Conservation (phyloP, 805 yeast species). For the Candida boidinii region DNA sequence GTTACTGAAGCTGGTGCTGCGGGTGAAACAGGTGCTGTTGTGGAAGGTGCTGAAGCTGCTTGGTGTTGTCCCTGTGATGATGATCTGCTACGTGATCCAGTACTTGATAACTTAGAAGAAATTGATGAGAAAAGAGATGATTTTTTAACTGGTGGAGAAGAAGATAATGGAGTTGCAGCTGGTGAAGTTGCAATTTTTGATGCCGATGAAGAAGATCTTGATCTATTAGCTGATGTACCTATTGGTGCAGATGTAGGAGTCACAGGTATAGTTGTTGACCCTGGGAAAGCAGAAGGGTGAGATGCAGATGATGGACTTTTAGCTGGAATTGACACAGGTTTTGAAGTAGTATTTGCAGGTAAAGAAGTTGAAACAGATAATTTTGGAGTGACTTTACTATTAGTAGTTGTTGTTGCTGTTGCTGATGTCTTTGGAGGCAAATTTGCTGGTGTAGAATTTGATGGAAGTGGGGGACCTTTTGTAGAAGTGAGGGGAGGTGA, state of each 20-base stretch:
- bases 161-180: neutral
- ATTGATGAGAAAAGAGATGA: too few species aligned
- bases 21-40: slow-evolving; percentile 1
- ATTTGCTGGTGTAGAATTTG: neutral
- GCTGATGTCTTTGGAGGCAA: neutral
- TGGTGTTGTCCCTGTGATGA: slow-evolving; percentile 4
- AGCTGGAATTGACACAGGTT: neutral
- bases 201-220: neutral
- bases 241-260: too few species aligned
- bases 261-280: too few species aligned
- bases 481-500: neutral
- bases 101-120: slow-evolving; percentile 1
- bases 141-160: too few species aligned
- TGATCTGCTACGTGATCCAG: slow-evolving; percentile 1
- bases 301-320: neutral
- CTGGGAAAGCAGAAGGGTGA: too few species aligned
- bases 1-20: slow-evolving; percentile 22
- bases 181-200: neutral
- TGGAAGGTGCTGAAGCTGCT: slow-evolving; percentile 7
- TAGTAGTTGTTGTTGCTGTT: neutral
- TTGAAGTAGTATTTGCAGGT: neutral
- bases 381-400: neutral
- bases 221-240: neutral
- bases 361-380: neutral
- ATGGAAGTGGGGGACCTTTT: neutral